Evolutionary conservation across 768 basidiomycete genomes (phyloP).

Genomic region (Podaxis pistillaris): DNA sequence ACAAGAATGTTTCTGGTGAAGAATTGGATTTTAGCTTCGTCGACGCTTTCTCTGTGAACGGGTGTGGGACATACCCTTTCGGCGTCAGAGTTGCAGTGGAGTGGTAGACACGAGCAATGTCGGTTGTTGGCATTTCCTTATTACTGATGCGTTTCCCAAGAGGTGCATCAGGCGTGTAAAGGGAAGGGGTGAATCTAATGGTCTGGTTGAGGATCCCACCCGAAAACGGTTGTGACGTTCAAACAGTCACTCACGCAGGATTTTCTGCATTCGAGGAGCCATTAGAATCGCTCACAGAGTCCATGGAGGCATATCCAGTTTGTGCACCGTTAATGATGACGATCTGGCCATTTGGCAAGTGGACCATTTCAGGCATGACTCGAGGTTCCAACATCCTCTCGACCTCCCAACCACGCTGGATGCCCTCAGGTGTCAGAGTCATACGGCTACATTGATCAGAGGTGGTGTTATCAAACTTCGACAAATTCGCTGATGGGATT

Average conservation of each 20-base stretch:
- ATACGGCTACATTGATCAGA: slow-evolving; percentile 40
- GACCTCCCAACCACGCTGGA: slow-evolving; percentile 42
- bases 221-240: too few species aligned
- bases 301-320: slow-evolving; percentile 41
- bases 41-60: neutral
- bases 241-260: slow-evolving; percentile 22
- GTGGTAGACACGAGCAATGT: slow-evolving; percentile 60
- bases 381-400: slow-evolving; percentile 43
- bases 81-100: slow-evolving; percentile 56
- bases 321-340: slow-evolving; percentile 42
- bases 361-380: slow-evolving; percentile 36
- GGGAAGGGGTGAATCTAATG: slow-evolving; percentile 34
- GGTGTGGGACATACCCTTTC: slow-evolving; percentile 37
- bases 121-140: slow-evolving; percentile 38
- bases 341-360: slow-evolving; percentile 43
- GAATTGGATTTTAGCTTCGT: neutral
- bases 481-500: slow-evolving; percentile 27
- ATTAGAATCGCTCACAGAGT: slow-evolving; percentile 27
- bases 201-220: neutral
- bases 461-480: slow-evolving; percentile 40
- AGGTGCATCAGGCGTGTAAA: slow-evolving; percentile 46
- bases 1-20: slow-evolving; percentile 26
- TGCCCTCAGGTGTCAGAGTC: slow-evolving; percentile 38
- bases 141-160: slow-evolving; percentile 46
- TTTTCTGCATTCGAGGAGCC: slow-evolving; percentile 30